These are phyloP conservation scores for Naganishia friedmannii DNA, from an alignment of 768 basidiomycete genomes.

Conservation along the genomic window DNA sequence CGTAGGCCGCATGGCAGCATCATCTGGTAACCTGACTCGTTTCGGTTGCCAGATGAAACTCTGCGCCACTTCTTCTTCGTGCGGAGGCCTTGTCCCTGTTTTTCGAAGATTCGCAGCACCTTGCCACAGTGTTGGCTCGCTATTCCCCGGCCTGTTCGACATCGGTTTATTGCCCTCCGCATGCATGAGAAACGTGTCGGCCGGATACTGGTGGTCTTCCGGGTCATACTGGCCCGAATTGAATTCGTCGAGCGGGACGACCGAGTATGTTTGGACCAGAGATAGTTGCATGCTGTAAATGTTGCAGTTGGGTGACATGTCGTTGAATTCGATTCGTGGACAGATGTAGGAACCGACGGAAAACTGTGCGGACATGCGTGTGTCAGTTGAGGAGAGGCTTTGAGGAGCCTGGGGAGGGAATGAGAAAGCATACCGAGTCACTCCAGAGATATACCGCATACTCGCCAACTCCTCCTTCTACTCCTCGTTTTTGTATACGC, in stretches of 20 bases:
- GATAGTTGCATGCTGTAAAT: conserved; percentile 14
- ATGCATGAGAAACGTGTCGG: conserved; percentile 4
- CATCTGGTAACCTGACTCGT: conserved; percentile 16
- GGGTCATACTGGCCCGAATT: conserved; percentile 9
- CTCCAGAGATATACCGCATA: conserved; percentile 19
- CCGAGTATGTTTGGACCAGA: conserved; percentile 22
- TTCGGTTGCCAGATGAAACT: conserved; percentile 11
- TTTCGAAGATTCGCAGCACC: background rate
- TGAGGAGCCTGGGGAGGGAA: background rate
- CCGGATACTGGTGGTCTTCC: conserved; percentile 14
- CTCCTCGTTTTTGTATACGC: conserved; percentile 1
- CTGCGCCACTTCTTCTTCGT: background rate
- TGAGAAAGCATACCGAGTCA: conserved; percentile 1
- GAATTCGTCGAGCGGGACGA: conserved; percentile 20
- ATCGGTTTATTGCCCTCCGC: conserved; percentile 10
- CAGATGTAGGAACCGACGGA: conserved; percentile 21
- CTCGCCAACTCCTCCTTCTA: conserved; percentile 1
- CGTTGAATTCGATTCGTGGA: conserved; percentile 1
- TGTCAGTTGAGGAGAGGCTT: too few species aligned
- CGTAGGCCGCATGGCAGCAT: conserved; percentile 21
- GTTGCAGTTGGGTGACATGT: conserved; percentile 20
- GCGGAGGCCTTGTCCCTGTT: background rate
- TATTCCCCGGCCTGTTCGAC: conserved; percentile 7
- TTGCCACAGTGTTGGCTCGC: conserved; percentile 10
- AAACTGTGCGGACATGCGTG: too few species aligned